Evolutionary conservation across 306 rosid genomes (phyloP).

Genomic region (Cucumis melo): DNA sequence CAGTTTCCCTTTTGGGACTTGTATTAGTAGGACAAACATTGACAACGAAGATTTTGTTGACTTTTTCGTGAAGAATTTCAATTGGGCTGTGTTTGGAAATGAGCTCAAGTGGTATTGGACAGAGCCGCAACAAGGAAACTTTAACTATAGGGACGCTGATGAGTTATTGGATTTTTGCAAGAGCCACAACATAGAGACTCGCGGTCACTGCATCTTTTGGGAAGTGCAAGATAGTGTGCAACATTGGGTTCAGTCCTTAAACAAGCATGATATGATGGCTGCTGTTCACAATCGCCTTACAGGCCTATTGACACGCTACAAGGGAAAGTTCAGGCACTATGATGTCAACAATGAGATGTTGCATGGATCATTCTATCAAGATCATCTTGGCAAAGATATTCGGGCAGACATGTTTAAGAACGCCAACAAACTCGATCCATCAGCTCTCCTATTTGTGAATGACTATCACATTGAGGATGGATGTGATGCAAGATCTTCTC

Average conservation of each 20-base stretch:
- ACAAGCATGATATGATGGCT: conserved; percentile 39
- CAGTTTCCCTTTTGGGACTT: conserved; percentile 77
- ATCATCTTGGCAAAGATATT: conserved; percentile 54
- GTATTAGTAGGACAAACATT: conserved; percentile 61
- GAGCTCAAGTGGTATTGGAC: conserved; percentile 98
- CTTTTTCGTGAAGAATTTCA: conserved; percentile 64
- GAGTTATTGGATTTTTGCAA: conserved; percentile 54
- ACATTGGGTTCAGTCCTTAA: conserved; percentile 53
- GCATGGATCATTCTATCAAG: conserved; percentile 74
- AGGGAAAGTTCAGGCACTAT: conserved; percentile 68
- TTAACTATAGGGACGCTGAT: conserved; percentile 79
- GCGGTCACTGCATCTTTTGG: conserved; percentile 96
- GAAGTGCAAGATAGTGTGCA: conserved; percentile 61
- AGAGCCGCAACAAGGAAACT: conserved; percentile 62
- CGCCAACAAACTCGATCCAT: conserved; percentile 57
- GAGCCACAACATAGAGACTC: conserved; percentile 43
- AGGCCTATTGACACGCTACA: conserved; percentile 53
- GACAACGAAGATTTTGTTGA: conserved; percentile 80
- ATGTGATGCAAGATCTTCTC: conserved; percentile 47
- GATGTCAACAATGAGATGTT: conserved; percentile 94
- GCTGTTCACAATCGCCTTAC: conserved; percentile 70
- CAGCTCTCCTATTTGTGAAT: conserved; percentile 54
- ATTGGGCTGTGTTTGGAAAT: conserved; percentile 95
- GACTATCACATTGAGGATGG: conserved; percentile 88
- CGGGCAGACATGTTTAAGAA: conserved; percentile 77